Conservation (phyloP, 1,139 yeast species). For the Protomyces inundatus region DNA sequence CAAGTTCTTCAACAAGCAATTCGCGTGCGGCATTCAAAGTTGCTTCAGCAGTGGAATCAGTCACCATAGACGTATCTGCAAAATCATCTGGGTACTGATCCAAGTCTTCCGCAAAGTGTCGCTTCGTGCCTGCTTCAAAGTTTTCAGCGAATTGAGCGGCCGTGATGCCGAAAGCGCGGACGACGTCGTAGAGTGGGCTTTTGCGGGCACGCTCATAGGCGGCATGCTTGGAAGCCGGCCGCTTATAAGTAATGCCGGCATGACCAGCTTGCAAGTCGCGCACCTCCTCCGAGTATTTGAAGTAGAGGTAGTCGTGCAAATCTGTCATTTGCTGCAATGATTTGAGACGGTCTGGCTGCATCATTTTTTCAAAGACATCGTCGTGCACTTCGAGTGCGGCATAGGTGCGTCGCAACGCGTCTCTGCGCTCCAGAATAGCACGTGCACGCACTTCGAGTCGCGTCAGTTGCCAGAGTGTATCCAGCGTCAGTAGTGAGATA, state of each 20-base stretch:
- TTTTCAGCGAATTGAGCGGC: constrained; percentile 82
- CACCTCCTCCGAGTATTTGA: constrained; percentile 69
- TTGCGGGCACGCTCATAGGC: constrained; percentile 69
- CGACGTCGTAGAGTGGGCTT: constrained; percentile 62
- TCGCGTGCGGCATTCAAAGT: constrained; percentile 72
- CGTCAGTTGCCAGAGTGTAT: constrained; percentile 88
- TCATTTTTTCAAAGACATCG: constrained; percentile 52
- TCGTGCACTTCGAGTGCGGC: constrained; percentile 55
- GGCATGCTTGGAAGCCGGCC: constrained; percentile 63
- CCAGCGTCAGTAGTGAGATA: constrained; percentile 43
- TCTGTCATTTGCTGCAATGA: constrained; percentile 82
- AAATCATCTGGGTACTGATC: constrained; percentile 60
- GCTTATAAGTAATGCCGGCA: constrained; percentile 41
- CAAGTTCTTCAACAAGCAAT: constrained; percentile 71
- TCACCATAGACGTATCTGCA: constrained; percentile 50
- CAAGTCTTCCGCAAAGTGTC: constrained; percentile 67
- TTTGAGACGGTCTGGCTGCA: constrained; percentile 47
- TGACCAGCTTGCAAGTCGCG: constrained; percentile 34
- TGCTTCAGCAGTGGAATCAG: constrained; percentile 43
- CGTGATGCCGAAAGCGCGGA: constrained; percentile 68
- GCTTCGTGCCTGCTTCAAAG: constrained; percentile 62
- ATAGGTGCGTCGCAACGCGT: constrained; percentile 56
- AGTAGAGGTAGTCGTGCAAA: constrained; percentile 74
- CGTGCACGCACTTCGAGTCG: constrained; percentile 85
- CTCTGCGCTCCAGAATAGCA: constrained; percentile 71